Evolutionary conservation across 1,284 basidiomycete species (phyloP), one percentile per base, ranked within the genome.

Genomic region (Ganoderma lucidum): DNA sequence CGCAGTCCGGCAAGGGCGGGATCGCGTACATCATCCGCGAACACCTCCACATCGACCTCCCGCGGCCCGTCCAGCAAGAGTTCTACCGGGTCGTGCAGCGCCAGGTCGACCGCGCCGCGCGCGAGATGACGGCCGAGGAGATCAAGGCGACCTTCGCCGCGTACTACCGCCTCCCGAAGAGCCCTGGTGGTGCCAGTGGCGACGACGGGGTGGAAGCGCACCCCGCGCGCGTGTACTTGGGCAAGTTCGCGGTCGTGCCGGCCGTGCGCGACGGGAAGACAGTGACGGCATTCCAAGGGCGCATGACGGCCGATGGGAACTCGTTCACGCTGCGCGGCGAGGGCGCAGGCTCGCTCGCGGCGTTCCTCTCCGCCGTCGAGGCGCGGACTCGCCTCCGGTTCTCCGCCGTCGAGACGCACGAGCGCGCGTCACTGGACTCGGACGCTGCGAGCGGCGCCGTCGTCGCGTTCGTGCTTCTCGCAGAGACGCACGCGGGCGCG

Each of bases 1-100:
- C 96, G 56, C 96, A 97, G 78, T 96, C 95, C 6, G 96, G 96
- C 70, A 97, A 96, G 81, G 95, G 95, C 77, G 95, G 96, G 55
- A 94, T 99, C 77, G 96, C 97, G 14, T 99, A 97, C 84, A 90
- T 99, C 75, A 86, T 99, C 84, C 97, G 98, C 79, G 93, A 97
- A 78, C 89, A 95, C 67, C 85, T 99, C 72, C 90, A 89, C 32
- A 89, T 99, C 76, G 97, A 99, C 80, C 87, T 99, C 65, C 98
- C 98, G 14, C 91, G 97, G 66, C 93, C 95, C 78, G 96, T 99
- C 94, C 97, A 99, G 83, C 85, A 98, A 70, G 85, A 92, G 12
- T 99, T 99, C 86, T 99, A 99, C 84, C 88, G 93, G 78, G 91
- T 99, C 77, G 88, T 99, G 51, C 97, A 99, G 83, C 85, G 83